Percentiles rank a stretch among this genome's conserved stretches.
Evolutionary conservation across 2,329 filamentous ascomycete genomes (phyloP).

Genomic region (Fusarium subtropicale): DNA sequence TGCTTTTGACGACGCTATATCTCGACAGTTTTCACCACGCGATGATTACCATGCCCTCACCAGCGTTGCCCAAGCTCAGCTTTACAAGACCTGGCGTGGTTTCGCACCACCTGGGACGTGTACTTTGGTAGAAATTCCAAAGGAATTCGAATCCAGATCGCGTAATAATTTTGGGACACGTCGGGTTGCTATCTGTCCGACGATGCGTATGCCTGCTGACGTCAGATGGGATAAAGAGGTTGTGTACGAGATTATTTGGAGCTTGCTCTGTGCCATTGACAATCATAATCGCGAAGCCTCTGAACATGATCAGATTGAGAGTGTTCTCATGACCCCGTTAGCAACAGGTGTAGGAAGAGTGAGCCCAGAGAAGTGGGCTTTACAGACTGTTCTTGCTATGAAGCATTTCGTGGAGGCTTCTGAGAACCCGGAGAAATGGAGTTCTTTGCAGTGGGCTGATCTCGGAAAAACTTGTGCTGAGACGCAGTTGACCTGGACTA

Average conservation of each 20-base stretch:
- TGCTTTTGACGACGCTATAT: slow-evolving; percentile 66
- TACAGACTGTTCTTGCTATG: slow-evolving; percentile 62
- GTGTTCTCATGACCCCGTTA: slow-evolving; percentile 63
- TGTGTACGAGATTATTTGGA: slow-evolving; percentile 66
- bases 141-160: slow-evolving; percentile 48
- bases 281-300: slow-evolving; percentile 55
- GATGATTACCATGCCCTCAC: slow-evolving; percentile 62
- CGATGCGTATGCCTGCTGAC: slow-evolving; percentile 60
- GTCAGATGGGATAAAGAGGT: slow-evolving; percentile 64
- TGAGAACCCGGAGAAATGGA: slow-evolving; percentile 58
- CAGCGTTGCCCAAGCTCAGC: slow-evolving; percentile 54
- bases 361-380: slow-evolving; percentile 61
- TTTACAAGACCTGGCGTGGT: slow-evolving; percentile 62
- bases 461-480: slow-evolving; percentile 16
- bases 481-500: slow-evolving; percentile 22
- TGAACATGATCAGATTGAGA: slow-evolving; percentile 51
- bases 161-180: slow-evolving; percentile 56
- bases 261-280: slow-evolving; percentile 61
- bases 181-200: slow-evolving; percentile 64
- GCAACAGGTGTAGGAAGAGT: slow-evolving; percentile 62
- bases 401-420: slow-evolving; percentile 63
- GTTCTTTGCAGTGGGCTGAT: slow-evolving; percentile 52
- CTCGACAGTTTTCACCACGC: slow-evolving; percentile 58
- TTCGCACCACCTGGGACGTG: slow-evolving; percentile 64
- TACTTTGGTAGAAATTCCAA: slow-evolving; percentile 59